phyloP scores from a whole-genome alignment of 352 stramenopile species.

The Pythium apleroticum region DNA sequence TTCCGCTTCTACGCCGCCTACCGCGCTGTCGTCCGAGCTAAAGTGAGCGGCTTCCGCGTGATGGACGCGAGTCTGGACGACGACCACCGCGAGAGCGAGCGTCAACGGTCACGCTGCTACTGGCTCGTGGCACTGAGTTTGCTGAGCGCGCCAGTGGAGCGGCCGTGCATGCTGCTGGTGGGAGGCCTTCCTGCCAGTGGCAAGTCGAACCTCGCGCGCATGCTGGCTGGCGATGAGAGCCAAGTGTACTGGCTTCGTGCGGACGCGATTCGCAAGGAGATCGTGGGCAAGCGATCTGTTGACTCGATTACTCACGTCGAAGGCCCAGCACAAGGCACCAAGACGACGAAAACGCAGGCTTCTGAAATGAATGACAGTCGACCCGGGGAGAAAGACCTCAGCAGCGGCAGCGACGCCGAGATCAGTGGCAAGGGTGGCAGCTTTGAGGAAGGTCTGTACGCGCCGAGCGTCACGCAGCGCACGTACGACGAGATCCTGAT shows the following conservation, averaged over 20 bases:
- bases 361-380: background rate
- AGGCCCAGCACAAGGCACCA: background rate
- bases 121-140: slow-evolving; percentile 68
- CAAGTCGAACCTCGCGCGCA: slow-evolving; percentile 60
- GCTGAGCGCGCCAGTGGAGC: slow-evolving; percentile 38
- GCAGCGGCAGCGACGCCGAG: slow-evolving; percentile 7
- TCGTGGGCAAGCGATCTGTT: slow-evolving; percentile 25
- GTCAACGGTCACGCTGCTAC: slow-evolving; percentile 50
- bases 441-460: slow-evolving; percentile 65
- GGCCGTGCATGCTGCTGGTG: slow-evolving; percentile 57
- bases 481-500: slow-evolving; percentile 70
- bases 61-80: slow-evolving; percentile 47
- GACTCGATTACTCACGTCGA: background rate
- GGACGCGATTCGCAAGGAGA: slow-evolving; percentile 65
- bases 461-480: slow-evolving; percentile 48
- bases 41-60: slow-evolving; percentile 66
- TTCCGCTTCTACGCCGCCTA: slow-evolving; percentile 68
- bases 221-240: slow-evolving; percentile 46
- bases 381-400: background rate
- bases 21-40: slow-evolving; percentile 65
- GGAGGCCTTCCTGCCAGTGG: slow-evolving; percentile 57
- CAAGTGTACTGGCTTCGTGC: slow-evolving; percentile 55
- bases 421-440: slow-evolving; percentile 21
- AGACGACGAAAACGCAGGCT: background rate
- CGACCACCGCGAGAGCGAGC: slow-evolving; percentile 35